Percentiles rank a stretch among this genome's conserved stretches.
phyloP scores from a whole-genome alignment of 225 moss, liverwort and hornwort species.

The Marchantia polymorpha region DNA sequence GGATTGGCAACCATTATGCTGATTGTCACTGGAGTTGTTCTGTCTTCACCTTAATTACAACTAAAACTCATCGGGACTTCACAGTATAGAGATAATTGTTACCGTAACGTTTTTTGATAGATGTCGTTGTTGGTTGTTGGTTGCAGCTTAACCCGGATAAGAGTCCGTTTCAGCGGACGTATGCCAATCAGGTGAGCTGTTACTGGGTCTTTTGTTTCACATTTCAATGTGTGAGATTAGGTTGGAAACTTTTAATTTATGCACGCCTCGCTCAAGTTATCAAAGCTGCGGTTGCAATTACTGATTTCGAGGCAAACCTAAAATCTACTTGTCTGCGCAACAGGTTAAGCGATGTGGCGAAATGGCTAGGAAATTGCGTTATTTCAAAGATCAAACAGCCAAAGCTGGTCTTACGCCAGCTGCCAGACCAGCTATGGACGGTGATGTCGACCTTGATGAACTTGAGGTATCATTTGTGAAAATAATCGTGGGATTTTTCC shows the following conservation, averaged over 20 bases:
- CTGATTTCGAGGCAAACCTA: background rate
- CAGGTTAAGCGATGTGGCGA: constrained; percentile 98
- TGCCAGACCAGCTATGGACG: constrained; percentile 59
- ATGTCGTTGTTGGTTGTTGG: constrained; percentile 16
- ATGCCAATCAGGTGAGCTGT: constrained; percentile 79
- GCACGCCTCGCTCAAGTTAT: background rate
- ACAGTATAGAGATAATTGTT: too few species aligned
- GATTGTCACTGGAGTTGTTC: background rate
- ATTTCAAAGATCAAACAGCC: constrained; percentile 81
- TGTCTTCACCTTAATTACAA: too few species aligned
- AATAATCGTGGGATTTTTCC: too few species aligned
- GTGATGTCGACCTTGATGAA: constrained; percentile 75
- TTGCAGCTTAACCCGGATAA: constrained; percentile 95
- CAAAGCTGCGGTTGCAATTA: background rate
- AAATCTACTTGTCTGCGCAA: background rate
- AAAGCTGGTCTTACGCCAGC: constrained; percentile 79
- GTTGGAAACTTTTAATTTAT: background rate
- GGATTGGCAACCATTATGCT: background rate
- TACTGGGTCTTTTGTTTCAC: too few species aligned
- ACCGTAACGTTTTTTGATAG: too few species aligned
- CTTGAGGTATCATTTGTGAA: constrained; percentile 50
- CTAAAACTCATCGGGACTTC: too few species aligned
- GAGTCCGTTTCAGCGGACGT: constrained; percentile 99
- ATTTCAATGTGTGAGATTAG: background rate
- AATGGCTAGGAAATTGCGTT: constrained; percentile 91